Evolutionary conservation across 1,139 yeast genomes (phyloP), one percentile per base, ranked within the genome.

Genomic region (Pichia sp.): DNA sequence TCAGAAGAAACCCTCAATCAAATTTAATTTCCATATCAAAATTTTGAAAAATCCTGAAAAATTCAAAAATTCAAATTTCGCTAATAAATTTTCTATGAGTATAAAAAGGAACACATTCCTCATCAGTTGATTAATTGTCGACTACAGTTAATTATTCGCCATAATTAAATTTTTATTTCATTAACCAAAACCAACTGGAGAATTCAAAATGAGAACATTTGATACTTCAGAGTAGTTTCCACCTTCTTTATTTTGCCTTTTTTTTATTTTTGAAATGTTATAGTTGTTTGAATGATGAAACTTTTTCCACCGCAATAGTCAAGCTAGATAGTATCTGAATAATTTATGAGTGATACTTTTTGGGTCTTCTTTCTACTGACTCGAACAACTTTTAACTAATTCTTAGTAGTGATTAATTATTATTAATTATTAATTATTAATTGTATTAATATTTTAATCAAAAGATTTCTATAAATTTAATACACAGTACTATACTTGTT

Each of bases 401-500:
- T 10, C 6, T 10, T 32, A 11, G 9, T 30, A 4, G 34, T 32
- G 18, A 18, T 18, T 18, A 18, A 18, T 18, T 18, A 18, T 18
- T 18, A 18, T 18, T 18, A 18, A 18, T 18, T 18, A 18, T 18
- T 18, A 18, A 18, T 18, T 18, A 18, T 18, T 18, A 18, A 18
- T 18, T 18, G 18, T 18, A 18, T 18, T 18, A 18, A 18, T 18
- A 18, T 18, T 18, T 18, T 18, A 18, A 18, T 18, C 18, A 8
- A 35, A 5, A 6, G 9, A 10, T 27, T 27, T 36, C 10, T 18
- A 36, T 26, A 32, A n/a, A n/a, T 34, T 34, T 6, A 27, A 8
- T 29, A 18, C 10, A 18, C 11, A 35, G 8, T 18, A n/a, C 47
- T 66, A 79, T 46, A 79, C 84, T 64, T 86, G 89, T 66, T 88